These are phyloP conservation scores for Tulasnella sp. DNA, from an alignment of 768 basidiomycete genomes.

Conservation along the genomic window DNA sequence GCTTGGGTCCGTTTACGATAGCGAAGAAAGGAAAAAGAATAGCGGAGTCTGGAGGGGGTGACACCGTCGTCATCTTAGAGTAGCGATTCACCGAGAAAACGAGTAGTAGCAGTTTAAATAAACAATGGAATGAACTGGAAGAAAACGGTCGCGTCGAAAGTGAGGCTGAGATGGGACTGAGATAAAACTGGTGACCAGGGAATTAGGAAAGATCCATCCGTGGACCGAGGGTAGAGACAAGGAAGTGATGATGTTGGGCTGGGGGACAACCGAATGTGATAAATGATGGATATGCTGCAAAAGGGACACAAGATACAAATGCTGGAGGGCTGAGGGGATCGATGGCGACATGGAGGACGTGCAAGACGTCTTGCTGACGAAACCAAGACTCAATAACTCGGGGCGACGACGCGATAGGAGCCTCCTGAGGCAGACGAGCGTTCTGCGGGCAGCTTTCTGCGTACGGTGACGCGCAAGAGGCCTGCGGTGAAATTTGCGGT, in stretches of 20 bases:
- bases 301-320: no score
- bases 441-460: constrained; percentile 11
- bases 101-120: neutral
- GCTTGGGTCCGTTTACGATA: no score
- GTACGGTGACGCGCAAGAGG: constrained; percentile 22
- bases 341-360: neutral
- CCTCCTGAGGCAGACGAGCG: neutral
- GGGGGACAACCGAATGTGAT: neutral
- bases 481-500: constrained; percentile 21
- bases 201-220: neutral
- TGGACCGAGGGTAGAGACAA: no score
- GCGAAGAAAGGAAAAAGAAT: neutral
- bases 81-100: neutral
- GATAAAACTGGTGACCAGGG: neutral
- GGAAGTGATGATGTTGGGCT: neutral
- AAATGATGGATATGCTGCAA: no score
- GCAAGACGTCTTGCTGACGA: neutral
- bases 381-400: neutral
- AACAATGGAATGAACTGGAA: neutral
- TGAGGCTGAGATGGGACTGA: neutral
- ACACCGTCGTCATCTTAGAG: neutral
- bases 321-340: no score
- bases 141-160: neutral
- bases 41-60: neutral
- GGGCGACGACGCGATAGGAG: neutral